These are phyloP conservation scores for Exophiala viscosa DNA, from an alignment of 2,329 filamentous ascomycete species.

Conservation along the genomic window DNA sequence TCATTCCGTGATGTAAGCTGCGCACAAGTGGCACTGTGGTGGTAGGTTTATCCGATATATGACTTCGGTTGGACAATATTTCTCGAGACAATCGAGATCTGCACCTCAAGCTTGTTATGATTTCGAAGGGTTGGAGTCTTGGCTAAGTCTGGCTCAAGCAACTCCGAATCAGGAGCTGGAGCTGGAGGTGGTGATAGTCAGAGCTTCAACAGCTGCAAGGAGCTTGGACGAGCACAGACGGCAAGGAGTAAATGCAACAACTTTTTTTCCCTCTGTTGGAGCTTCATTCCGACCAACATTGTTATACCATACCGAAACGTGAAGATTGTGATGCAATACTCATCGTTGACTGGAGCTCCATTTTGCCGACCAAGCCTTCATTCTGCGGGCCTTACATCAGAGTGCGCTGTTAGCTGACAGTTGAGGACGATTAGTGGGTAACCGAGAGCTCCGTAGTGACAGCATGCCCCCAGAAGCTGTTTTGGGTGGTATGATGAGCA, in stretches of 20 bases:
- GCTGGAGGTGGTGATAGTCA: background rate
- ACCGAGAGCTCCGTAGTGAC: constrained; percentile 7
- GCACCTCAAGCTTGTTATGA: no score
- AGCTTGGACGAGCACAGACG: constrained; percentile 6
- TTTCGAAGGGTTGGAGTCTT: no score
- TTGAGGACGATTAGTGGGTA: constrained; percentile 5
- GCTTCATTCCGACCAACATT: no score
- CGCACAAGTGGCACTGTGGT: no score
- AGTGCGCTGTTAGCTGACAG: background rate
- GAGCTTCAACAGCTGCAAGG: constrained; percentile 3
- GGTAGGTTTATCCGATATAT: no score
- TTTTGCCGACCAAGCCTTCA: background rate
- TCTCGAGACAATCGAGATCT: no score
- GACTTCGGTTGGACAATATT: no score
- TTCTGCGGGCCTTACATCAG: constrained; percentile 1
- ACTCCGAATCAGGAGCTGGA: background rate
- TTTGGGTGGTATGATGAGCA: background rate
- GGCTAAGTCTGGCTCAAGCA: no score
- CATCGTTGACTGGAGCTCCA: background rate
- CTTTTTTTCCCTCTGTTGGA: background rate
- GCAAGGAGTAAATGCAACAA: background rate
- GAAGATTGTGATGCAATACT: background rate
- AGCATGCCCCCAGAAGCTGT: constrained; percentile 6
- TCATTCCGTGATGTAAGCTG: no score
- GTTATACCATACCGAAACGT: background rate